These are phyloP conservation scores for Fulvia fulva DNA, from an alignment of 2,329 filamentous ascomycete species.

Conservation along the genomic window DNA sequence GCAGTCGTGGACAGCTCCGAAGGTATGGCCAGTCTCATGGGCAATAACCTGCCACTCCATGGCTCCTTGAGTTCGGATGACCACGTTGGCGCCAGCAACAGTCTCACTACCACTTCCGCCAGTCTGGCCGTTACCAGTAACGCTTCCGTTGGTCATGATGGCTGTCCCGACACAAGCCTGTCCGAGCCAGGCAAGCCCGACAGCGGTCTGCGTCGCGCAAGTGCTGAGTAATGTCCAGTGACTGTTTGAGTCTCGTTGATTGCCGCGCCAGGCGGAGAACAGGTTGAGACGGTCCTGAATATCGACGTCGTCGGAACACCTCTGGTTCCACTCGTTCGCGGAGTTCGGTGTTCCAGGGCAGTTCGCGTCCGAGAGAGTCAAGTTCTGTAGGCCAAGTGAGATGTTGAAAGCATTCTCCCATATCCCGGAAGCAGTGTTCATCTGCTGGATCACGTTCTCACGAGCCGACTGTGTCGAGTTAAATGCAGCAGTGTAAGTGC, in stretches of 20 bases:
- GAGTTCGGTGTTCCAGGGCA: conserved; percentile 68
- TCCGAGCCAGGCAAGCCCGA: conserved; percentile 89
- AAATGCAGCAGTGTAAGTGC: conserved; percentile 75
- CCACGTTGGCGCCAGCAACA: conserved; percentile 82
- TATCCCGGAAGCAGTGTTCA: conserved; percentile 81
- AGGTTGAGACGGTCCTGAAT: conserved; percentile 78
- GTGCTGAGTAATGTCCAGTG: conserved; percentile 89
- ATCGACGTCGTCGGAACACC: conserved; percentile 57
- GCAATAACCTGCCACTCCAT: conserved; percentile 95
- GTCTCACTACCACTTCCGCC: conserved; percentile 57
- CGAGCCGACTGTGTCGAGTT: conserved; percentile 61
- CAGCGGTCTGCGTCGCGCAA: conserved; percentile 76
- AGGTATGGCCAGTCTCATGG: conserved; percentile 90
- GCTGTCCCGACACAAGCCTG: conserved; percentile 68
- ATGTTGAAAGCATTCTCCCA: conserved; percentile 95
- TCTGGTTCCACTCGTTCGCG: conserved; percentile 78
- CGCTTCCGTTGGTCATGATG: conserved; percentile 41
- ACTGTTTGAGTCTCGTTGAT: conserved; percentile 72
- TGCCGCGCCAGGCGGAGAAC: conserved; percentile 85
- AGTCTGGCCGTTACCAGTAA: conserved; percentile 34
- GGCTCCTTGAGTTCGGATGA: conserved; percentile 64
- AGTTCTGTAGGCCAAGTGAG: conserved; percentile 80
- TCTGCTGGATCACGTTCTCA: conserved; percentile 72
- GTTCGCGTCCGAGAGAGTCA: conserved; percentile 69
- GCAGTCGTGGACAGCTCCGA: conserved; percentile 94